These are phyloP conservation scores for Nicotiana paniculata DNA, from an alignment of 257 asterid species.

Conservation along the genomic window DNA sequence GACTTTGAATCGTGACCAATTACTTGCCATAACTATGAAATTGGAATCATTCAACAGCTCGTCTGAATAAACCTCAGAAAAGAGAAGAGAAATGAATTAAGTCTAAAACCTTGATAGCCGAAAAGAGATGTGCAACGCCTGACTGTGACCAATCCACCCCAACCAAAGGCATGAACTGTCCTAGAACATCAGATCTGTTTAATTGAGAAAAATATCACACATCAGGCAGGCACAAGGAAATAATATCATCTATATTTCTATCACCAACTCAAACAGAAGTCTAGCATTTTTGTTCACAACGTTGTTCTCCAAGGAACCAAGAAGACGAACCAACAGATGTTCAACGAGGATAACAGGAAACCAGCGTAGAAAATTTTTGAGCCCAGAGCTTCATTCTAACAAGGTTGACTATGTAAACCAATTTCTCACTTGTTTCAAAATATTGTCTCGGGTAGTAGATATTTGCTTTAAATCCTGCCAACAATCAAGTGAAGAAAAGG, in stretches of 20 bases:
- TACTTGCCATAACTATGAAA: not conserved
- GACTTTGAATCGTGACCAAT: not conserved
- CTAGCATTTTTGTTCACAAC: not conserved
- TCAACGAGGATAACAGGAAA: not conserved
- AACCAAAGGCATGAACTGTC: constrained; percentile 84
- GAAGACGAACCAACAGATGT: not conserved
- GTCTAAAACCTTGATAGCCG: constrained; percentile 60
- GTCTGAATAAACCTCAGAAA: not conserved
- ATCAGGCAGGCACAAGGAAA: not conserved
- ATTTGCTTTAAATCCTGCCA: not conserved
- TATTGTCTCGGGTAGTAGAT: not conserved
- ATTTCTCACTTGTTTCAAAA: not conserved
- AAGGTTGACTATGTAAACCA: not conserved
- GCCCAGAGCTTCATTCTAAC: not conserved
- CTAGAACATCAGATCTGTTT: constrained; percentile 73
- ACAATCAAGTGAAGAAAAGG: not conserved
- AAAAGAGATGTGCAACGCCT: constrained; percentile 74
- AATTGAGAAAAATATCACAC: not conserved
- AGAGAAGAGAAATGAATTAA: not conserved
- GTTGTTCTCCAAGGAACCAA: not conserved
- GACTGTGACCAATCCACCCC: constrained; percentile 86
- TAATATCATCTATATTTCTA: not conserved
- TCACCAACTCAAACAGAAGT: not conserved
- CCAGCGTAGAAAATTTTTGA: not conserved
- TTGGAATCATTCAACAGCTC: not conserved